A percentile compares a stretch with the other conserved stretches of the same genome.
These are phyloP conservation scores for Dendrobium huoshanense DNA, from an alignment of 106 monocot species.

Conservation along the genomic window DNA sequence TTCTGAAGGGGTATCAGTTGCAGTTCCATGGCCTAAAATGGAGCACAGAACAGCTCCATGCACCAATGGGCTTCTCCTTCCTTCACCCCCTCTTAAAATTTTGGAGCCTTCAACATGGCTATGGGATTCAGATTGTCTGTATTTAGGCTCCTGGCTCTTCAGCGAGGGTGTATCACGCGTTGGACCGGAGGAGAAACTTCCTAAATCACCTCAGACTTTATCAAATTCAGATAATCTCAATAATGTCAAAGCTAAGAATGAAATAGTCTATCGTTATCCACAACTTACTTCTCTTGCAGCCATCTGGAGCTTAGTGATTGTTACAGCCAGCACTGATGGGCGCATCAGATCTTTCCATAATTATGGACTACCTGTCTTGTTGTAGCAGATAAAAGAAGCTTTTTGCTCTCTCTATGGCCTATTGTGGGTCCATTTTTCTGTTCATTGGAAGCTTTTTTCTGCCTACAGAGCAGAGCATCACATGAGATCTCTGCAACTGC, in stretches of 20 bases:
- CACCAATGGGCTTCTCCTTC: not conserved
- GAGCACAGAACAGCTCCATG: not conserved
- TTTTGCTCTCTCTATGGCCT: no score
- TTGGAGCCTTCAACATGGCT: slow-evolving; percentile 26
- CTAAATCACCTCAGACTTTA: slow-evolving; percentile 2
- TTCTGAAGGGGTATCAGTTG: slow-evolving; percentile 51
- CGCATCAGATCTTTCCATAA: slow-evolving; percentile 75
- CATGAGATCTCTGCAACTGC: no score
- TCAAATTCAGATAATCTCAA: not conserved
- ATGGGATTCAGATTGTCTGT: slow-evolving; percentile 40
- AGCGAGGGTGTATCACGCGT: slow-evolving; percentile 25
- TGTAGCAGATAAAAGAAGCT: slow-evolving; percentile 9
- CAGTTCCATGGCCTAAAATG: slow-evolving; percentile 54
- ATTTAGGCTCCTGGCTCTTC: slow-evolving; percentile 46
- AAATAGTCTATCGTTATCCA: not conserved
- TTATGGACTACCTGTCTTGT: slow-evolving; percentile 70
- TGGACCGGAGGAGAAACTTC: slow-evolving; percentile 81
- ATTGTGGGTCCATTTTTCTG: no score
- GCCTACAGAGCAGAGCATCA: no score
- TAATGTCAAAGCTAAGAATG: not conserved
- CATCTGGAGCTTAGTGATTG: slow-evolving; percentile 56
- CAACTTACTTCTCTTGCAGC: slow-evolving; percentile 20
- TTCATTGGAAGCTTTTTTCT: no score
- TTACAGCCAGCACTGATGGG: slow-evolving; percentile 64
- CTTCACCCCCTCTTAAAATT: slow-evolving; percentile 17